Conservation (phyloP, 2,329 filamentous ascomycete species). For the Sarocladium strictum region DNA sequence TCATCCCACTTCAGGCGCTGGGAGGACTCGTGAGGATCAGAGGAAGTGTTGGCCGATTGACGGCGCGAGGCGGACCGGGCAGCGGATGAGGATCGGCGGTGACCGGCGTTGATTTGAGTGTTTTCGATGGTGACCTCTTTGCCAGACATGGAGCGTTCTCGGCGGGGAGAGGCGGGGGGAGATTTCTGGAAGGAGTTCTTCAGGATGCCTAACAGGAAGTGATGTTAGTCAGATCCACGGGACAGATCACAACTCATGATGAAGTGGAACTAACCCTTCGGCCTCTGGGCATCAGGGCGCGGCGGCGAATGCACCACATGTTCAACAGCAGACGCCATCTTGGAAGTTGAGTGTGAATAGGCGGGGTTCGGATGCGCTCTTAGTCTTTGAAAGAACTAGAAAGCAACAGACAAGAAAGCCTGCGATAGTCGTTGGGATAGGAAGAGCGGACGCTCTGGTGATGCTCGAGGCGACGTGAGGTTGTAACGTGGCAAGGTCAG, state of each 20-base stretch:
- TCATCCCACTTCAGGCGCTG: slow-evolving; percentile 96
- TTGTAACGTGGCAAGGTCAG: slow-evolving; percentile 8
- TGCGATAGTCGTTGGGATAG: not conserved
- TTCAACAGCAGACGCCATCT: slow-evolving; percentile 36
- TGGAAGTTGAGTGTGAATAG: slow-evolving; percentile 14
- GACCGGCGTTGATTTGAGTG: slow-evolving; percentile 89
- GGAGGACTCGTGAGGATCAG: slow-evolving; percentile 35
- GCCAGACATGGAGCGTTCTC: slow-evolving; percentile 46
- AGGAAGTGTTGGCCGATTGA: slow-evolving; percentile 51
- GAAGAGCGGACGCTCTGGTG: not conserved
- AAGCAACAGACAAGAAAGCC: not conserved
- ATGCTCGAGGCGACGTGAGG: not conserved
- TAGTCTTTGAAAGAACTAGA: not conserved
- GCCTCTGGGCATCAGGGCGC: slow-evolving; percentile 33
- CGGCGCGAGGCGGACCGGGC: slow-evolving; percentile 63
- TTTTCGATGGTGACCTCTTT: slow-evolving; percentile 93
- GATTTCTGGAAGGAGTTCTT: slow-evolving; percentile 76
- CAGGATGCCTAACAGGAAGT: slow-evolving; percentile 66
- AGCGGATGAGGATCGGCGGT: slow-evolving; percentile 71
- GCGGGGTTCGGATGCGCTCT: slow-evolving; percentile 1
- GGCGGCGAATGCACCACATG: slow-evolving; percentile 35
- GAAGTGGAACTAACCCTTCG: slow-evolving; percentile 33
- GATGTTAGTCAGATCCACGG: slow-evolving; percentile 32
- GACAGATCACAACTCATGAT: slow-evolving; percentile 81
- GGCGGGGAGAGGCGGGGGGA: slow-evolving; percentile 40